Percentiles rank a stretch among this genome's conserved stretches.
Evolutionary conservation across 805 yeast genomes (phyloP).

Genomic region (Hanseniaspora lindneri): DNA sequence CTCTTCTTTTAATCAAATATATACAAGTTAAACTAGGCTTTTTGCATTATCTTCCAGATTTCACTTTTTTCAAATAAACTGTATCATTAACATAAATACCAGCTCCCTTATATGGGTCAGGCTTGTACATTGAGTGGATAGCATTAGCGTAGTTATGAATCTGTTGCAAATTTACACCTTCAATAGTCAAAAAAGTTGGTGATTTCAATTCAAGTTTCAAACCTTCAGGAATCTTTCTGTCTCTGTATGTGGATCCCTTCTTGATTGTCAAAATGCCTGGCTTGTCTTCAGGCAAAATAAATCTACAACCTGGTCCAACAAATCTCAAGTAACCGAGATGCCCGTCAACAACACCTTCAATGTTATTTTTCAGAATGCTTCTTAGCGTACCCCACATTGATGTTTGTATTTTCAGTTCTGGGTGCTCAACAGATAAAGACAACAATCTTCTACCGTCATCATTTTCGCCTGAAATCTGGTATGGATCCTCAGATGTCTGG

Average conservation of each 20-base stretch:
- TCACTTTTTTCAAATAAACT: conserved; percentile 78
- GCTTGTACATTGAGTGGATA: conserved; percentile 77
- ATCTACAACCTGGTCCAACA: conserved; percentile 96
- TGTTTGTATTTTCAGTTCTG: conserved; percentile 52
- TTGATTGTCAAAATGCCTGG: conserved; percentile 70
- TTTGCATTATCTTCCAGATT: conserved; percentile 92
- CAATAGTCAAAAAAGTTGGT: conserved; percentile 74
- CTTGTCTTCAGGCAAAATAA: conserved; percentile 58
- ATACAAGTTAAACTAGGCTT: no score
- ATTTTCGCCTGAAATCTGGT: conserved; percentile 12
- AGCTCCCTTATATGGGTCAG: conserved; percentile 97
- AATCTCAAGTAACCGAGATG: conserved; percentile 76
- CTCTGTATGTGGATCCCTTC: conserved; percentile 35
- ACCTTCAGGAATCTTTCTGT: conserved; percentile 61
- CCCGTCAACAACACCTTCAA: conserved; percentile 86
- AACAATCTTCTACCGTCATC: conserved; percentile 30
- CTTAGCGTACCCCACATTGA: conserved; percentile 94
- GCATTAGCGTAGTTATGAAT: conserved; percentile 81
- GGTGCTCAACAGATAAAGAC: conserved; percentile 45
- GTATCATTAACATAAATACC: conserved; percentile 90
- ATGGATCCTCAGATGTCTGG: not conserved
- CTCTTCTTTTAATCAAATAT: not conserved
- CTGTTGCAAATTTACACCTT: conserved; percentile 79
- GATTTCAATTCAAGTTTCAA: conserved; percentile 64
- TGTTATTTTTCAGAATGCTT: conserved; percentile 60